Percentiles rank a stretch among this genome's conserved stretches.
Evolutionary conservation across 257 asterid species (phyloP).

Genomic region (Solanum boliviense): DNA sequence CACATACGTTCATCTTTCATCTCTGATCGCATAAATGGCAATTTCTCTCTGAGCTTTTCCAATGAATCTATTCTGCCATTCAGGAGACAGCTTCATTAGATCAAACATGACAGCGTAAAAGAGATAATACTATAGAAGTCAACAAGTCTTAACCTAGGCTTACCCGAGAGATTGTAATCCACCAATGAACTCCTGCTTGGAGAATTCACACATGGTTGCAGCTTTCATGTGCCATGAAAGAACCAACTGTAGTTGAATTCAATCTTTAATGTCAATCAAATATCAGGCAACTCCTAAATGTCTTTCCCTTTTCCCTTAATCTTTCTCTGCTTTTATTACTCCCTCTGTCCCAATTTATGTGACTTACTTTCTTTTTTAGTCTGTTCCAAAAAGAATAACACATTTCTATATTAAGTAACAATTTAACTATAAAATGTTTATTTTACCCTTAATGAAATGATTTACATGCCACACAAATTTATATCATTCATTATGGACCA

Average conservation of each 20-base stretch:
- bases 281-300: neutral
- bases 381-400: too few species aligned
- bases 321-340: neutral
- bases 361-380: too few species aligned
- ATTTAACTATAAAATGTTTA: too few species aligned
- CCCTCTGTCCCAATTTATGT: too few species aligned
- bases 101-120: neutral
- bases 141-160: slow-evolving; percentile 10
- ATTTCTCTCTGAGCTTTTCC: slow-evolving; percentile 87
- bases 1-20: slow-evolving; percentile 94
- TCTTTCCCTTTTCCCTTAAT: neutral
- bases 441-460: too few species aligned
- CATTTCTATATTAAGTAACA: too few species aligned
- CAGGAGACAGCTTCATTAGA: slow-evolving; percentile 4
- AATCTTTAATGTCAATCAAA: neutral
- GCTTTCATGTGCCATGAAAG: slow-evolving; percentile 87
- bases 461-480: too few species aligned
- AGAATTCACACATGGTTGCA: slow-evolving; percentile 96
- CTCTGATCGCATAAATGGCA: slow-evolving; percentile 89
- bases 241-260: slow-evolving; percentile 30
- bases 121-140: neutral
- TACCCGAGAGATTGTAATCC: slow-evolving; percentile 95
- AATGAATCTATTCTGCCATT: slow-evolving; percentile 76
- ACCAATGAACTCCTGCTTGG: slow-evolving; percentile 79
- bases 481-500: too few species aligned